Conservation (phyloP, 768 basidiomycete genomes). For the Lanmaoa rubissima region DNA sequence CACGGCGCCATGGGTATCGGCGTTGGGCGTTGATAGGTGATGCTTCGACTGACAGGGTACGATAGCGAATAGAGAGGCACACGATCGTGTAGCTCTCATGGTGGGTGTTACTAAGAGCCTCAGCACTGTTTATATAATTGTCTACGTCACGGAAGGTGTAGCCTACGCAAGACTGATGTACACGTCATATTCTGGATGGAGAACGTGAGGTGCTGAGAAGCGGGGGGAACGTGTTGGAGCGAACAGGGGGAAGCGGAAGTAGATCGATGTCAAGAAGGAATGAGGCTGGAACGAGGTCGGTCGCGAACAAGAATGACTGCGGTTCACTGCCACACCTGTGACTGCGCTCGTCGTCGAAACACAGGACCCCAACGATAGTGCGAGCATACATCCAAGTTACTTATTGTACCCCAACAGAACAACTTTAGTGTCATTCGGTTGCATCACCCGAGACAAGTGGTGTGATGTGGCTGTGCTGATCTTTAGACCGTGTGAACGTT, state of each 20-base stretch:
- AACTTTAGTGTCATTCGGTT: not conserved
- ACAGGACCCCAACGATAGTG: not conserved
- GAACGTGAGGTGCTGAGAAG: constrained; percentile 3
- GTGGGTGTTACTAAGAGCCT: not conserved
- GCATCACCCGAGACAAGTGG: not conserved
- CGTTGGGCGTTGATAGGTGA: not conserved
- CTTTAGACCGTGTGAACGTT: constrained; percentile 30
- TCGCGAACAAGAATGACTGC: not conserved
- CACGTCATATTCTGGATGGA: not conserved
- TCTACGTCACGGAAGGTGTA: not conserved
- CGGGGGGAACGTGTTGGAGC: constrained; percentile 10
- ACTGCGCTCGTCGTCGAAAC: not conserved
- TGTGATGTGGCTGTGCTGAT: constrained; percentile 30
- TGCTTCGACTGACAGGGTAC: not conserved
- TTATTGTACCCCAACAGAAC: not conserved
- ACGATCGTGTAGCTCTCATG: not conserved
- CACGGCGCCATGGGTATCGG: too few species aligned
- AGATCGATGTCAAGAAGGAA: constrained; percentile 6
- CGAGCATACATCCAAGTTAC: too few species aligned
- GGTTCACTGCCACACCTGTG: not conserved
- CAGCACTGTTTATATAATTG: too few species aligned
- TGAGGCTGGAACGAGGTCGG: constrained; percentile 17
- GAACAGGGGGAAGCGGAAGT: not conserved
- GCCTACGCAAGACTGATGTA: not conserved
- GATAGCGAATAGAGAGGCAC: too few species aligned